A percentile compares a stretch with the other conserved stretches of the same genome.
These are phyloP conservation scores for Kuraishia ogatae DNA, from an alignment of 805 yeast genomes.

Conservation along the genomic window DNA sequence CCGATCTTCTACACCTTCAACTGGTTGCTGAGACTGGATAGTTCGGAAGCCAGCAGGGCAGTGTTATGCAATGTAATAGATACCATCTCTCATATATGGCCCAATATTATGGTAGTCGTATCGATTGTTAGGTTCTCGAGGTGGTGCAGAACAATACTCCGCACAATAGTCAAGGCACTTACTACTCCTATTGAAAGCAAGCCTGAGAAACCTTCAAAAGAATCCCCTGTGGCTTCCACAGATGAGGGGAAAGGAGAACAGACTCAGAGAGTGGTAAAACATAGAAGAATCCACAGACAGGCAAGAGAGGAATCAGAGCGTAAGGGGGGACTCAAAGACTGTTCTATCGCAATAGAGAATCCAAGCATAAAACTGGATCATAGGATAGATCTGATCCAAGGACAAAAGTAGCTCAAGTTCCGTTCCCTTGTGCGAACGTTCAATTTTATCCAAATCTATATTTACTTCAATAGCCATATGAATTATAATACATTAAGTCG, in stretches of 20 bases:
- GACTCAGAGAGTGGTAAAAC: not conserved
- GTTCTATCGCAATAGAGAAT: not conserved
- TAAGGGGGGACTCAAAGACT: not conserved
- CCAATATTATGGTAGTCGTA: not conserved
- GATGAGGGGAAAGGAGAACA: not conserved
- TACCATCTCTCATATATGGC: not conserved
- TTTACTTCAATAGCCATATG: too few relatives aligned
- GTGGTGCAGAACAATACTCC: not conserved
- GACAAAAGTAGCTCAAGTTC: not conserved
- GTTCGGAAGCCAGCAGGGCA: conserved; percentile 23
- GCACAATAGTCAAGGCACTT: not conserved
- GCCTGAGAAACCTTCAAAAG: not conserved
- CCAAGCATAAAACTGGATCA: not conserved
- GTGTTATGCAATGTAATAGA: conserved; percentile 17
- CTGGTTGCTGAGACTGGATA: conserved; percentile 30
- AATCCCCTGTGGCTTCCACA: not conserved
- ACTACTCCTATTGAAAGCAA: not conserved
- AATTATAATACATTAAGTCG: not conserved
- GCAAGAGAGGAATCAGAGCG: not conserved
- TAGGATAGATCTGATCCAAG: not conserved
- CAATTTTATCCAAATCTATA: too few relatives aligned
- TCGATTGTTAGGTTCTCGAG: not conserved
- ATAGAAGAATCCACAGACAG: not conserved
- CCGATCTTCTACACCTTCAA: conserved; percentile 24
- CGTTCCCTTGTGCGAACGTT: too few relatives aligned